Conservation (phyloP, 192 early-diverging fungal genomes). For the Coemansia sp. region DNA sequence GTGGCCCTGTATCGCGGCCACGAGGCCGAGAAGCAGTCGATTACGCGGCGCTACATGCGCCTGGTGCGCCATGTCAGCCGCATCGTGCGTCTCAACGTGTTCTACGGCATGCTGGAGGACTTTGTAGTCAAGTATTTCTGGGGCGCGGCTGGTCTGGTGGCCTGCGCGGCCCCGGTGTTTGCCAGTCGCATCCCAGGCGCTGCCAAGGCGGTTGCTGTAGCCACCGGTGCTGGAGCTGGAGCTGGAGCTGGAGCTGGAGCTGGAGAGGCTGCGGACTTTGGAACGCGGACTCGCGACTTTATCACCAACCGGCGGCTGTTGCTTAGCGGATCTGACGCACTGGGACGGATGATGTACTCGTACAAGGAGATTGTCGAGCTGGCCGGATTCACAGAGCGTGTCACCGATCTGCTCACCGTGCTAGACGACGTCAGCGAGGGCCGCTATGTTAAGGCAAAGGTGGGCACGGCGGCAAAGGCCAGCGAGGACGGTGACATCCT, state of each 20-base stretch:
- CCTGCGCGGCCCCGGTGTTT: slow-evolving; percentile 89
- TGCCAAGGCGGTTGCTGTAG: too few species aligned
- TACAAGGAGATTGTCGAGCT: slow-evolving; percentile 95
- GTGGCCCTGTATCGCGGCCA: slow-evolving; percentile 89
- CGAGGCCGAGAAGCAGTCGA: slow-evolving; percentile 74
- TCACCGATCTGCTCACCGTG: slow-evolving; percentile 77
- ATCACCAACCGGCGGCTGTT: slow-evolving; percentile 74
- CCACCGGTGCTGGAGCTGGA: too few species aligned
- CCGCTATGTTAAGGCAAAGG: slow-evolving; percentile 69
- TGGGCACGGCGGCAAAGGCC: slow-evolving; percentile 25
- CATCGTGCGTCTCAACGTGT: slow-evolving; percentile 80
- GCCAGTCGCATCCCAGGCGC: slow-evolving; percentile 44
- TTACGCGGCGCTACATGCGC: slow-evolving; percentile 72
- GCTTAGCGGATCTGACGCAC: slow-evolving; percentile 72
- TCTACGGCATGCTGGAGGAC: slow-evolving; percentile 94
- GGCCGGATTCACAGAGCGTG: slow-evolving; percentile 91
- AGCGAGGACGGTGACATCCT: slow-evolving; percentile 42
- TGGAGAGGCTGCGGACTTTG: slow-evolving; percentile 12
- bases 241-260: not conserved
- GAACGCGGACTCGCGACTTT: slow-evolving; percentile 56
- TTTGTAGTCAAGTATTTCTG: slow-evolving; percentile 99
- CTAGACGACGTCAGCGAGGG: slow-evolving; percentile 84
- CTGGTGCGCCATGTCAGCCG: slow-evolving; percentile 85
- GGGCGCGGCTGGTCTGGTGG: slow-evolving; percentile 83
- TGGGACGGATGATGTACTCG: slow-evolving; percentile 85